Evolutionary conservation across 1,139 yeast species (phyloP), one percentile per base, ranked within the genome.

Genomic region (Tardiomyces blankii): DNA sequence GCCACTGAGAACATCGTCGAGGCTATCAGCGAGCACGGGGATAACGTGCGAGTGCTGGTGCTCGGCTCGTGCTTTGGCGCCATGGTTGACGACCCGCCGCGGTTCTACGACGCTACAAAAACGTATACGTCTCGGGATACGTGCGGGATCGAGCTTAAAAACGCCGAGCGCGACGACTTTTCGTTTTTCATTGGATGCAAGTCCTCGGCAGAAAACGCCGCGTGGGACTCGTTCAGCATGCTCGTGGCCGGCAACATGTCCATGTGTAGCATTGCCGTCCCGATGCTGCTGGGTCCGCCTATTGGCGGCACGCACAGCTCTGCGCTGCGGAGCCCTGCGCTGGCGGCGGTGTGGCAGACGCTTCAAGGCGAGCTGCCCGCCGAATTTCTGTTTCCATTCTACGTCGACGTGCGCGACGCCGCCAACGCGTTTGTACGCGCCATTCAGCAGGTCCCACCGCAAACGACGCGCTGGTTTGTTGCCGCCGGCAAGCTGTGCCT

Each of bases 41-140:
- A 47, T 7, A 42, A 44, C 13, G 54, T 57, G 13, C 46, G 48
- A 14, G 38, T 52, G 27, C 50, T 57, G 23, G 56, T 56, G 13
- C 46, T 55, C 25, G 52, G 54, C 25, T 57, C 61, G n/a, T 55
- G 58, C 42, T 55, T 53, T 46, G 55, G 55, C 12, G 52, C 55
- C 43, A 42, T 48, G 42, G 42, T 48, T 19, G 51, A 54, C 44
- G 54, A 52, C 39, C 56, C 58, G 9, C 55, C 59, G 6, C 48
- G 57, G 18, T 52, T 55, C 49, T 39, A 49, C 46, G 57, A 55
- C 42, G 49, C 53, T 18, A 38, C 44, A 14, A 55, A 55, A 43
- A 44, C 49, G 2, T 55, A 55, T 40, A 42, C 57, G 9, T 48
- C 54, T 2, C 48, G 54, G 14, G 57, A 55, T 35, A 48, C 52